Evolutionary conservation across 1,284 basidiomycete genomes (phyloP), one percentile per base, ranked within the genome.

Genomic region (Malassezia yamatoensis): DNA sequence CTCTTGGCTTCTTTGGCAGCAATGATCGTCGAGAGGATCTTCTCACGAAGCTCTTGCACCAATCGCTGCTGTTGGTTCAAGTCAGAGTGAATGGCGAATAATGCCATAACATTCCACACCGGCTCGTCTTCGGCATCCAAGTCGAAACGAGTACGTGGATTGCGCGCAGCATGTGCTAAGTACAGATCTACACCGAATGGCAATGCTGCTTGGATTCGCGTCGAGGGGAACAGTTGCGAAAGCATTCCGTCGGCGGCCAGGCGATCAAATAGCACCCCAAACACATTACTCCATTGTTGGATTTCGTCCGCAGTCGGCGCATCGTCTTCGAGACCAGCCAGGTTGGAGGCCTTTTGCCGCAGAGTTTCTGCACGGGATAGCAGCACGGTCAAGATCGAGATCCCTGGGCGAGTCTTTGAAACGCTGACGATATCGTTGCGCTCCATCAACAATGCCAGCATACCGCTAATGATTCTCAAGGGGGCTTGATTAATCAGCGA

Each of bases 301-400:
- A 85, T 78, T 65, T 96, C 91, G 53, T 85, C 85, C 1, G 84
- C 80, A 11, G 59, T 53, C 57, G 61, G 60, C 16, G 59, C 52
- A 2, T 54, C 63, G n/a, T 54, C 51, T 44, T 49, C 58, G 34
- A 29, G 42, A 12, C 51, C 35, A 4, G 47, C 40, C 3, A 50
- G 29, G 5, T 53, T 38, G 16, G 45, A 51, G 1, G 57, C 61
- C 21, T 45, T 54, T 52, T 91, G 86, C 70, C 88, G 87, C 64
- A 98, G 83, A 24, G 87, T 82, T 75, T 93, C 90, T 11, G 90
- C 91, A 41, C 90, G 84, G 59, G 87, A 91, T 54, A 98, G 79
- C 74, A 98, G 86, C 48, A 94, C 81, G 0, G 91, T 98, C 60
- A 96, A 80, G 50, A 98, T 81, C 8, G 90, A 89, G 29, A 96